phyloP scores from a whole-genome alignment of 768 basidiomycete genomes.

The Boletus barrowsii region DNA sequence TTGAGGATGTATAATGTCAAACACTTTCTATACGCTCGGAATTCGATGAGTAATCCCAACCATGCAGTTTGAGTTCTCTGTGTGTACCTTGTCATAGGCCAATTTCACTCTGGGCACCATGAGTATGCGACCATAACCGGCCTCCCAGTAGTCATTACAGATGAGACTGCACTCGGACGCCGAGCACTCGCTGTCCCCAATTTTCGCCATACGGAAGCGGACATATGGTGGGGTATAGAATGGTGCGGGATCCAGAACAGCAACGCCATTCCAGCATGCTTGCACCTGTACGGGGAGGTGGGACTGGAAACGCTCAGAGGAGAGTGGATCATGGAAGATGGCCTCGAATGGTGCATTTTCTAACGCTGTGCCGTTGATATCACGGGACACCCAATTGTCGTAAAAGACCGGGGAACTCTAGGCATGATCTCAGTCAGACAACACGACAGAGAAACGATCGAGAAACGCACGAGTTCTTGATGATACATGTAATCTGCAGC shows the following conservation, averaged over 20 bases:
- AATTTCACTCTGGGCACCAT: conserved; percentile 98
- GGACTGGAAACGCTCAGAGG: conserved; percentile 77
- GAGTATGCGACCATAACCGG: conserved; percentile 93
- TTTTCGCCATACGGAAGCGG: conserved; percentile 91
- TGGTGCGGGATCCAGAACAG: conserved; percentile 91
- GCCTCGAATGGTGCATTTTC: conserved; percentile 97
- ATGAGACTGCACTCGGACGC: conserved; percentile 95
- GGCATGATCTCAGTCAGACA: background rate
- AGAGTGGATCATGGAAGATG: conserved; percentile 83
- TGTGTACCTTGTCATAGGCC: conserved; percentile 83
- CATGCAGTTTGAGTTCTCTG: background rate
- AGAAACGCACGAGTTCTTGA: conserved; percentile 71
- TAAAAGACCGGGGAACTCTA: conserved; percentile 91
- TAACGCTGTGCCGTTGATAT: conserved; percentile 97
- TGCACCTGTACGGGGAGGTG: conserved; percentile 97
- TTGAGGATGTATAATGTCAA: conserved; percentile 88
- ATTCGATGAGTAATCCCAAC: conserved; percentile 1
- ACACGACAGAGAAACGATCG: background rate
- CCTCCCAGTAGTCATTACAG: conserved; percentile 98
- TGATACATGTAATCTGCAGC: conserved; percentile 99
- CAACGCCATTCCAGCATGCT: conserved; percentile 98
- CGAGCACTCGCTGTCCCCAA: conserved; percentile 87
- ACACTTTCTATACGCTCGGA: conserved; percentile 69
- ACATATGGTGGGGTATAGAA: conserved; percentile 91
- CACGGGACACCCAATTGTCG: conserved; percentile 97